Base-by-base conservation (phyloP, 345 rosid genomes). In the Mangifera indica region DNA sequence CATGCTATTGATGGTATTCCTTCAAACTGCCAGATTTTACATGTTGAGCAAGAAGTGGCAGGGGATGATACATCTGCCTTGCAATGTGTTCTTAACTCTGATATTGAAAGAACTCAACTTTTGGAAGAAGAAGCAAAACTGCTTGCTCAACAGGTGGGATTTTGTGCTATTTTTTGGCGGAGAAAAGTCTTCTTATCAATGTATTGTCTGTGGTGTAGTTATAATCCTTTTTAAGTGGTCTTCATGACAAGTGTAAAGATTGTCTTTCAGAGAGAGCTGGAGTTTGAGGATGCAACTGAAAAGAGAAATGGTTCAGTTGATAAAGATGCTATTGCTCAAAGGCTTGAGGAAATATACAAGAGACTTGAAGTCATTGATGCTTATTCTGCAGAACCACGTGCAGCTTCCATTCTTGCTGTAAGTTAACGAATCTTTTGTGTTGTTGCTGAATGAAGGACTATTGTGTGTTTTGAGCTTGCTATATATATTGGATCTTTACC, bases 1-100 rank as follows among this genome's bases (percentile, higher is more conserved):
- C 99, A 95, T 85, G 94, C 98, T 17, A 92, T 95, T 69, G 93
- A 87, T 65, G 99, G 99, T 77, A 95, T 95, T 81, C 99, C 97
- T 84, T 10, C 80, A 69, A 92, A 95, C 73, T 95, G 99, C 86
- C 99, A 95, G 83, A 89, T 92, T 68, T 84, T 95, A 81, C 99
- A 95, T 64, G 98, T 95, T 20, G 99, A 95, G 81, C 98, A 92
- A 82, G 99, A 95, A 87, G 99, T 95, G 44, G 93, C 42, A 78
- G 99, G 99, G 74, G 99, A 95, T 87, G 79, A 77, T 64, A 91
- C 82, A 21, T 63, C 98, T 61, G 98, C 99, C 48, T 88, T 92
- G 79, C 99, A 95, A 79, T 92, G 99, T 72, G 97, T 95, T 72
- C 92, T 95, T 46, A 87, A 91, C 83, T 56, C 98, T 81, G 99